phyloP scores from a whole-genome alignment of 805 yeast genomes.

The Hanseniaspora vineae region DNA sequence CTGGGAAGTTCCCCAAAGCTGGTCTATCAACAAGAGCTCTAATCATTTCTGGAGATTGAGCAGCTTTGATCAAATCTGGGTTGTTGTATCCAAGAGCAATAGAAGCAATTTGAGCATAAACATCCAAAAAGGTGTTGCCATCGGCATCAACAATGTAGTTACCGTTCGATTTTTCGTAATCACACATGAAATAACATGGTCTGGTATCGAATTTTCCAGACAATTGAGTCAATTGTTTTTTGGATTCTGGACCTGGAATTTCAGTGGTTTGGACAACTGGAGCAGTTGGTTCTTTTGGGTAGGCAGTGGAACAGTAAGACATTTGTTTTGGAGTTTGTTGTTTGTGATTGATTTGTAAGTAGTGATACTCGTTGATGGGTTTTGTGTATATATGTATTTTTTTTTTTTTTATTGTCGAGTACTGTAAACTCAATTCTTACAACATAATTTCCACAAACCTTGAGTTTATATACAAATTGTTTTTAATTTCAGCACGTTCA shows the following conservation, averaged over 20 bases:
- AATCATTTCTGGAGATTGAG: conserved; percentile 49
- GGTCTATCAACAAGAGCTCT: conserved; percentile 57
- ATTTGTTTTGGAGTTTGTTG: conserved; percentile 6
- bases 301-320: conserved; percentile 42
- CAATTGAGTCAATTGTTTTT: conserved; percentile 38
- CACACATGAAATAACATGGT: conserved; percentile 51
- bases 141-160: conserved; percentile 57
- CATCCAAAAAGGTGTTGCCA: conserved; percentile 47
- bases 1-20: conserved; percentile 54
- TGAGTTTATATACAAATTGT: too few relatives aligned
- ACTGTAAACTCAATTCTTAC: too few relatives aligned
- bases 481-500: too few relatives aligned
- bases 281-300: conserved; percentile 67
- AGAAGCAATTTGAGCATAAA: conserved; percentile 62
- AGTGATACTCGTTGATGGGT: neutral
- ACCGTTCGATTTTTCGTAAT: conserved; percentile 49
- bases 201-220: conserved; percentile 47
- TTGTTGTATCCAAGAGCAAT: conserved; percentile 62
- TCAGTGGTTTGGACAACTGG: conserved; percentile 48
- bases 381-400: too few relatives aligned
- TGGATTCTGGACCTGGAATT: conserved; percentile 69
- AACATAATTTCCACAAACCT: too few relatives aligned
- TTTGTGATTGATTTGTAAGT: conserved; percentile 4
- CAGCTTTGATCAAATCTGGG: conserved; percentile 45
- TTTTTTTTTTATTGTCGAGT: too few relatives aligned